Percentiles rank a stretch among this genome's conserved stretches.
Evolutionary conservation across 192 early-diverging fungal genomes (phyloP).

Genomic region (Backusella liffmaniae): DNA sequence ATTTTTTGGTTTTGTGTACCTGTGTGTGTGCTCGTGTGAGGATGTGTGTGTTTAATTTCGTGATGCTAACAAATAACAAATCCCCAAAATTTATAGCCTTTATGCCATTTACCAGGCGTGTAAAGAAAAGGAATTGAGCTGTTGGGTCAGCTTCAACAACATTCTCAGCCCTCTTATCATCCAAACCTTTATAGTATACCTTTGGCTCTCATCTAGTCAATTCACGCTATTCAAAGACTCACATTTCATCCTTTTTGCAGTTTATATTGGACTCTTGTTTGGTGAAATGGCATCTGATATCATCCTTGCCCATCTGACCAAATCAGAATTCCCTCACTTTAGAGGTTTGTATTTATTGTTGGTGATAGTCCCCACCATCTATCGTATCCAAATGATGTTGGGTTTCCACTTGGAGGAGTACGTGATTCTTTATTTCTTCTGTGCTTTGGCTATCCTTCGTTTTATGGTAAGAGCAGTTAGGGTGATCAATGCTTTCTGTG

Average conservation of each 20-base stretch:
- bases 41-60: neutral
- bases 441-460: slow-evolving; percentile 62
- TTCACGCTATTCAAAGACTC: slow-evolving; percentile 62
- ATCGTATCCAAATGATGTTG: slow-evolving; percentile 48
- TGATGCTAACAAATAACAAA: neutral
- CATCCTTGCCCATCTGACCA: slow-evolving; percentile 87
- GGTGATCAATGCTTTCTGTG: slow-evolving; percentile 88
- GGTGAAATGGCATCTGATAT: slow-evolving; percentile 89
- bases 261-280: slow-evolving; percentile 74
- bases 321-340: slow-evolving; percentile 80
- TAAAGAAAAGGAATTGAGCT: slow-evolving; percentile 52
- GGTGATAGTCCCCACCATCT: slow-evolving; percentile 31
- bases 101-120: slow-evolving; percentile 48
- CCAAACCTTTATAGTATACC: slow-evolving; percentile 57
- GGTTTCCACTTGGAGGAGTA: slow-evolving; percentile 48
- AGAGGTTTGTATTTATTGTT: slow-evolving; percentile 70
- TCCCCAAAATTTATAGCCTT: slow-evolving; percentile 34
- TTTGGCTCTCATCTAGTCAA: slow-evolving; percentile 67
- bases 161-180: slow-evolving; percentile 59
- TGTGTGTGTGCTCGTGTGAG: neutral
- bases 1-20: neutral
- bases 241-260: slow-evolving; percentile 72
- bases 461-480: slow-evolving; percentile 81
- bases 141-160: slow-evolving; percentile 46
- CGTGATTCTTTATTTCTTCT: slow-evolving; percentile 62